Base-by-base conservation (phyloP, 202 grass and related monocot genomes). In the Setaria viridis region DNA sequence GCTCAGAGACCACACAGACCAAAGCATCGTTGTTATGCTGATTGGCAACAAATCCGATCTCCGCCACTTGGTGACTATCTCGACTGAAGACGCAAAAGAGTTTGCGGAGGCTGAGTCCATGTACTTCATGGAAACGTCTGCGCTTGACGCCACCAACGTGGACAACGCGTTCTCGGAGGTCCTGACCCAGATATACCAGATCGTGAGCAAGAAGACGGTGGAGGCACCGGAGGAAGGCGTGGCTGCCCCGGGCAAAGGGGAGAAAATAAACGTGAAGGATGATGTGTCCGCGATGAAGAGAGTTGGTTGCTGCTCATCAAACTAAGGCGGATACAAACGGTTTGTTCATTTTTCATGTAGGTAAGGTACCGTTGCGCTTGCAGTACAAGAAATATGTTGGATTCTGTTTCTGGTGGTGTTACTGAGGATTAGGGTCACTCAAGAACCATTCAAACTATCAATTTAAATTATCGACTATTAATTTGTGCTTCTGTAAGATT, bases 51-150 rank as follows among this genome's bases (percentile, higher is more conserved):
- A 94, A 65, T 91, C 92, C 4, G 92, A 94, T 42, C 85, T 94
- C 9, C 92, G 92, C 15, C 92, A 94, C 47, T 62, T 94, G 60
- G 90, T 92, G 60, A 83, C 92, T 2, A 87, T 94, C 73, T 70
- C 87, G 2, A 94, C 92, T 4, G 92, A 91, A 8, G 92, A 94
- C 6, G 92, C 87, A 1, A 91, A 89, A 6, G 89, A 76, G 17
- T 92, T 72, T 78, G 87, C 92, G 6, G 90, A 94, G 78, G 81
- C 74, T 16, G 92, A 94, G 78, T 86, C 81, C n/a, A 80, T 92
- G 69, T 92, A 90, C 81, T 90, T 94, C 85, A 91, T 94, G 92
- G 92, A 94, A 63, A 94, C 92, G 0, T 92, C 89, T 13, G 92
- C 92, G 1, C 85, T 94, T 0, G 92, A 94, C 13, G 87, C 92